Conservation (phyloP, 768 basidiomycete species). For the Naganishia friedmannii region DNA sequence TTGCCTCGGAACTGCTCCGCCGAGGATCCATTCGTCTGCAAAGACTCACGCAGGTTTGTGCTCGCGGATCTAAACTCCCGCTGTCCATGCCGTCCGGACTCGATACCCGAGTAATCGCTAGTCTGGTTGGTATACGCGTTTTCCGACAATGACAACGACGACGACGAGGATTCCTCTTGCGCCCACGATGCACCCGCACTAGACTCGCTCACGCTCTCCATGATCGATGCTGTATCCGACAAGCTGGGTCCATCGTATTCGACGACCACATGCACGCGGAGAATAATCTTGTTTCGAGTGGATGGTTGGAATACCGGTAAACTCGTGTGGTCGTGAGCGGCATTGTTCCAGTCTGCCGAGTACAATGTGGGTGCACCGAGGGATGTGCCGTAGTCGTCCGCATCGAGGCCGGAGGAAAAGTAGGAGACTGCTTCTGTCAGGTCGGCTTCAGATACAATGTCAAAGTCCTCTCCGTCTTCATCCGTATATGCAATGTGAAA, state of each 20-base stretch:
- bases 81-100: neutral
- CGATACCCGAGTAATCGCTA: slow-evolving; percentile 1
- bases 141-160: too few species aligned
- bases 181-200: slow-evolving; percentile 4
- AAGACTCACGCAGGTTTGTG: neutral
- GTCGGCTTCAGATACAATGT: slow-evolving; percentile 66
- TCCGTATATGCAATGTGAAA: slow-evolving; percentile 72
- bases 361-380: slow-evolving; percentile 70
- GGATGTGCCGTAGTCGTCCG: slow-evolving; percentile 55
- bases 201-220: neutral
- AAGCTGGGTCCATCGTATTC: slow-evolving; percentile 89
- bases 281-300: slow-evolving; percentile 65
- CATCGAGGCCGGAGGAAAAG: slow-evolving; percentile 73
- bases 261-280: slow-evolving; percentile 71
- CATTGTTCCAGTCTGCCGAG: slow-evolving; percentile 51
- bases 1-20: neutral
- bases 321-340: slow-evolving; percentile 37
- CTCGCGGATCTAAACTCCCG: neutral
- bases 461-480: slow-evolving; percentile 69
- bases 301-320: slow-evolving; percentile 56
- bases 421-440: slow-evolving; percentile 83
- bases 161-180: slow-evolving; percentile 1
- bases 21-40: neutral
- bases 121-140: slow-evolving; percentile 1
- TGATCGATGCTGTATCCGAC: slow-evolving; percentile 77